Conservation (phyloP, 2,329 filamentous ascomycete genomes). For the Aureobasidium pullulans region DNA sequence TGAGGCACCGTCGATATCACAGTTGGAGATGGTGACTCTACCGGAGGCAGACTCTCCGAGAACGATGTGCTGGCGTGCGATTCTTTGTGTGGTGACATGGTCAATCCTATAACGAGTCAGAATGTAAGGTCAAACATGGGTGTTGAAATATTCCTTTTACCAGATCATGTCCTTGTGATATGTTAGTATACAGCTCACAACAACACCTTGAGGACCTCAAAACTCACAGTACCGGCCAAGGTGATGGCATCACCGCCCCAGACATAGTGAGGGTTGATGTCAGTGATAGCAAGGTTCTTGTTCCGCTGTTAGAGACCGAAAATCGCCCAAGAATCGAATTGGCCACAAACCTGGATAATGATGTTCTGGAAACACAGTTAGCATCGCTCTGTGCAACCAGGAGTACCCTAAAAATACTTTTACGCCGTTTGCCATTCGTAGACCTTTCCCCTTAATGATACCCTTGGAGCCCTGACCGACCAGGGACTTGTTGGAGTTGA, state of each 20-base stretch:
- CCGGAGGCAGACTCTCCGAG: slow-evolving; percentile 47
- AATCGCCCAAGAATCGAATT: neutral
- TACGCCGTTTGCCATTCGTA: slow-evolving; percentile 26
- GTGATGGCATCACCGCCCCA: slow-evolving; percentile 29
- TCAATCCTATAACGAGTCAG: neutral
- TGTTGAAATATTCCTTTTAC: neutral
- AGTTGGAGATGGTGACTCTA: slow-evolving; percentile 55
- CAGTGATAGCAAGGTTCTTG: slow-evolving; percentile 29
- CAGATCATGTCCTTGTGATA: slow-evolving; percentile 4
- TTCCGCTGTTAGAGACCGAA: neutral
- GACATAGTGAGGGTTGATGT: slow-evolving; percentile 26
- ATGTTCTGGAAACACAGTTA: slow-evolving; percentile 22
- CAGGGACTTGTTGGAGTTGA: slow-evolving; percentile 33
- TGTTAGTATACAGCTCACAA: neutral
- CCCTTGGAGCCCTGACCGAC: slow-evolving; percentile 30
- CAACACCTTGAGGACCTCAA: neutral
- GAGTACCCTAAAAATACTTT: neutral
- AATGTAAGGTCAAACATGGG: no score
- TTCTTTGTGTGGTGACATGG: slow-evolving; percentile 34
- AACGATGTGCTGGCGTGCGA: slow-evolving; percentile 55
- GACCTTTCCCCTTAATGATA: slow-evolving; percentile 33
- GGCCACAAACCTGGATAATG: slow-evolving; percentile 21
- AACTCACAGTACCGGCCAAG: slow-evolving; percentile 20
- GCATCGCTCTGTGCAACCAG: no score
- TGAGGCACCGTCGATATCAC: slow-evolving; percentile 49